Evolutionary conservation across 2,329 filamentous ascomycete species (phyloP).

Genomic region (Neospermospora avenae): DNA sequence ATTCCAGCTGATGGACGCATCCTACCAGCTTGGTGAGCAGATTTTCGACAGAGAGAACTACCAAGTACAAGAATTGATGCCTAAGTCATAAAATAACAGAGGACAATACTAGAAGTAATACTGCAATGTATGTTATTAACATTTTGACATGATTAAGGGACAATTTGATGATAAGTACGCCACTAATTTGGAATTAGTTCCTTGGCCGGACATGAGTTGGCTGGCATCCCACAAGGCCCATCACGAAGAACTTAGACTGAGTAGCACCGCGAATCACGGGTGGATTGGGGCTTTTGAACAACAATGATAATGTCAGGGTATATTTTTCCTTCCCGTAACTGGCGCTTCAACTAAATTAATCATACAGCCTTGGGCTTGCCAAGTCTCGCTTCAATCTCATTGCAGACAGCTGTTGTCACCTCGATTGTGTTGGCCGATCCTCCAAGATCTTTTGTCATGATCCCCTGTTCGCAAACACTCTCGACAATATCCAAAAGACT

Average conservation of each 20-base stretch:
- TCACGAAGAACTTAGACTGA: too few species aligned
- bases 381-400: constrained; percentile 19
- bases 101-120: background rate
- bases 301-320: too few species aligned
- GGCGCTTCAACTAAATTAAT: background rate
- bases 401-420: constrained; percentile 21
- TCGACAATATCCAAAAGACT: constrained; percentile 50
- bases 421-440: constrained; percentile 33
- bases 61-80: too few species aligned
- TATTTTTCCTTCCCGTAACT: too few species aligned
- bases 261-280: too few species aligned
- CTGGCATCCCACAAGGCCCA: too few species aligned
- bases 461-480: constrained; percentile 47
- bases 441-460: constrained; percentile 51
- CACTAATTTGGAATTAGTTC: too few species aligned
- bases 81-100: background rate
- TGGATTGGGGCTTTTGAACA: too few species aligned
- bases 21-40: constrained; percentile 19
- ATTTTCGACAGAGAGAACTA: background rate
- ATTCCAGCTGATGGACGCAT: constrained; percentile 24
- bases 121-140: too few species aligned
- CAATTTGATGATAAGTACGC: too few species aligned
- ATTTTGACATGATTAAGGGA: too few species aligned
- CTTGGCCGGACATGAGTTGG: too few species aligned
- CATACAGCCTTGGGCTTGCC: constrained; percentile 1